phyloP scores from a whole-genome alignment of 2,329 filamentous ascomycete species.

The Fusarium annulatum region DNA sequence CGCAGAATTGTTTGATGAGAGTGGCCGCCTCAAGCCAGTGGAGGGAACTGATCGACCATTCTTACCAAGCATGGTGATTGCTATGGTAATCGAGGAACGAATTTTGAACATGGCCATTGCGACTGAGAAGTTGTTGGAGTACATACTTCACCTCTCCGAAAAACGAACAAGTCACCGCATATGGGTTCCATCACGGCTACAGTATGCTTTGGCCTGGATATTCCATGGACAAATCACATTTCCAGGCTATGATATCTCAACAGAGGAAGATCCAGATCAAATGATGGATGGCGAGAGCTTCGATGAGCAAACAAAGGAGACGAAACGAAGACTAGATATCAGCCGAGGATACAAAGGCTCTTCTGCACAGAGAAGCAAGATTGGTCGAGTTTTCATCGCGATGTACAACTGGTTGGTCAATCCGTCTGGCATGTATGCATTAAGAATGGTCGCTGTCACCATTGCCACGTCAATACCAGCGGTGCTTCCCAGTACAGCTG shows the following conservation, averaged over 20 bases:
- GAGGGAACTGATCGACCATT: conserved; percentile 40
- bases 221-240: conserved; percentile 38
- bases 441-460: conserved; percentile 61
- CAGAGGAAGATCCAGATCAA: conserved; percentile 21
- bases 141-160: conserved; percentile 52
- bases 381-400: conserved; percentile 44
- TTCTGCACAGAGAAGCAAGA: conserved; percentile 19
- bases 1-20: conserved; percentile 54
- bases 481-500: conserved; percentile 54
- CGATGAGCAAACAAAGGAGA: conserved; percentile 49
- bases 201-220: conserved; percentile 54
- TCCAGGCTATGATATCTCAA: conserved; percentile 35
- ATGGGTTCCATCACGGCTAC: conserved; percentile 57
- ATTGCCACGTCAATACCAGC: conserved; percentile 57
- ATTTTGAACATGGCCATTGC: conserved; percentile 44
- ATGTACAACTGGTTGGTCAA: conserved; percentile 56
- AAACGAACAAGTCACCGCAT: conserved; percentile 50
- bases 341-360: conserved; percentile 43
- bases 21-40: conserved; percentile 50
- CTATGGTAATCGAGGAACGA: conserved; percentile 61
- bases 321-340: conserved; percentile 51
- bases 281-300: conserved; percentile 41
- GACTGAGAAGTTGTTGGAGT: conserved; percentile 51
- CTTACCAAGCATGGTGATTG: conserved; percentile 55
- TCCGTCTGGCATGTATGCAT: conserved; percentile 57